A percentile compares a stretch with the other conserved stretches of the same genome.
phyloP scores from a whole-genome alignment of 2,329 filamentous ascomycete species.

The Zalaria sp. region DNA sequence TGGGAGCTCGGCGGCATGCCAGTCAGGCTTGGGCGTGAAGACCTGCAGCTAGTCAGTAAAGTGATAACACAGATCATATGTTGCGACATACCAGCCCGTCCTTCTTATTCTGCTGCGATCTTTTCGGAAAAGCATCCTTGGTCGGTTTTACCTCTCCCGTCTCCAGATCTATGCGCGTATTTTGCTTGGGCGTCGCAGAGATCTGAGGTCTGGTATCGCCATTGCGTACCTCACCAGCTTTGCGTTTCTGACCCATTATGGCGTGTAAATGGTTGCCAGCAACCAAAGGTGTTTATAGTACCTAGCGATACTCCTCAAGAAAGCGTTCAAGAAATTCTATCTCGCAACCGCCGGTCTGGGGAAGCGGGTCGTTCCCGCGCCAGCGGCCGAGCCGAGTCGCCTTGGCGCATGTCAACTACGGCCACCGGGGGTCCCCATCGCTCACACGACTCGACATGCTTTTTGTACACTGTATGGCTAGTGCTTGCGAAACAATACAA shows the following conservation, averaged over 20 bases:
- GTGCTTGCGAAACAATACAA: conserved; percentile 15
- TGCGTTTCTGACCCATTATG: conserved; percentile 22
- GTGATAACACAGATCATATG: neutral
- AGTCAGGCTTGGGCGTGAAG: conserved; percentile 51
- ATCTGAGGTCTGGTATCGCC: conserved; percentile 7
- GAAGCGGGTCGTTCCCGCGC: too few relatives aligned
- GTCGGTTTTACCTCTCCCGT: conserved; percentile 12
- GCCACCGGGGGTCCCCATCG: too few relatives aligned
- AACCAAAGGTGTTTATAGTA: too few relatives aligned
- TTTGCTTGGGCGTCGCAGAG: conserved; percentile 5
- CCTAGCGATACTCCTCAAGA: too few relatives aligned
- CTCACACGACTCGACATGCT: too few relatives aligned
- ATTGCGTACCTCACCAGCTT: conserved; percentile 13
- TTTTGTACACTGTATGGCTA: neutral
- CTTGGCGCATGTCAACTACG: too few relatives aligned
- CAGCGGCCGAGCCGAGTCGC: too few relatives aligned
- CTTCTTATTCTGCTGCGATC: conserved; percentile 5
- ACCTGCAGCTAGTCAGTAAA: conserved; percentile 26
- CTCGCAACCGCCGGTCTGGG: too few relatives aligned
- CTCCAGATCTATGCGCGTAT: conserved; percentile 10
- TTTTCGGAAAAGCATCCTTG: conserved; percentile 10
- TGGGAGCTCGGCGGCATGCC: conserved; percentile 48
- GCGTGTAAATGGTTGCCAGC: too few relatives aligned
- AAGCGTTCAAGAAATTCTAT: too few relatives aligned
- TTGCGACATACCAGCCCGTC: conserved; percentile 6